phyloP scores from a whole-genome alignment of 305 asterid genomes.

The Rubia peregrina region DNA sequence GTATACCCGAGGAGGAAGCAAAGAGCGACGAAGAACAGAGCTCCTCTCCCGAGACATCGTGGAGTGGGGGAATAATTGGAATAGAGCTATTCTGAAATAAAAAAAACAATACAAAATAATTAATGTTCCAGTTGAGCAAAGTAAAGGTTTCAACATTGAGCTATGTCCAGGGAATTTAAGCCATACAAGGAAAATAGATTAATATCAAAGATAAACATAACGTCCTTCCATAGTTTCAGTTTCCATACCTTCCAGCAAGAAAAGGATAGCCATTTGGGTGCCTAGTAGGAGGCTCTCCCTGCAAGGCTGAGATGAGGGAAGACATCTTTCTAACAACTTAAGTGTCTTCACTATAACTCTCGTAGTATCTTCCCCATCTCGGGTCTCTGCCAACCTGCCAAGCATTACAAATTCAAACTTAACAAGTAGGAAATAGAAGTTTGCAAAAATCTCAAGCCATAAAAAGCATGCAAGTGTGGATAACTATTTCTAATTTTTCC shows the following conservation, averaged over 20 bases:
- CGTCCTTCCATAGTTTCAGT: too few relatives aligned
- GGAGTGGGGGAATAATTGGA: too few relatives aligned
- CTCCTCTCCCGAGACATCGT: too few relatives aligned
- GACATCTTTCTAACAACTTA: constrained; percentile 72
- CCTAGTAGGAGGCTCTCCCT: constrained; percentile 85
- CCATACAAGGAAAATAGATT: neutral
- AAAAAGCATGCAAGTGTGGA: neutral
- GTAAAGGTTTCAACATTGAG: neutral
- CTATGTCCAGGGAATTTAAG: neutral
- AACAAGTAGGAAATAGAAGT: neutral
- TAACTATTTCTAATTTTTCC: neutral
- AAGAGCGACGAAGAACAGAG: too few relatives aligned
- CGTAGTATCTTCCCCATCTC: constrained; percentile 94
- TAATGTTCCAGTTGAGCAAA: neutral
- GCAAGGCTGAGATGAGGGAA: constrained; percentile 72
- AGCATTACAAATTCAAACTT: constrained; percentile 18
- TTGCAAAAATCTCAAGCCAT: neutral
- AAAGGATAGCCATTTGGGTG: constrained; percentile 84
- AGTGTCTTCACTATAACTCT: constrained; percentile 82
- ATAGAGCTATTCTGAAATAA: constrained; percentile 53
- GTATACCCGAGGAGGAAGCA: too few relatives aligned
- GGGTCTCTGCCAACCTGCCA: too few relatives aligned
- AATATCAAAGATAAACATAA: neutral
- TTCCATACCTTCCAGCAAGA: constrained; percentile 74
- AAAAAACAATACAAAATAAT: constrained; percentile 1